These are phyloP conservation scores for Cyclotella atomus DNA, from an alignment of 108 stramenopile species.

Conservation along the genomic window DNA sequence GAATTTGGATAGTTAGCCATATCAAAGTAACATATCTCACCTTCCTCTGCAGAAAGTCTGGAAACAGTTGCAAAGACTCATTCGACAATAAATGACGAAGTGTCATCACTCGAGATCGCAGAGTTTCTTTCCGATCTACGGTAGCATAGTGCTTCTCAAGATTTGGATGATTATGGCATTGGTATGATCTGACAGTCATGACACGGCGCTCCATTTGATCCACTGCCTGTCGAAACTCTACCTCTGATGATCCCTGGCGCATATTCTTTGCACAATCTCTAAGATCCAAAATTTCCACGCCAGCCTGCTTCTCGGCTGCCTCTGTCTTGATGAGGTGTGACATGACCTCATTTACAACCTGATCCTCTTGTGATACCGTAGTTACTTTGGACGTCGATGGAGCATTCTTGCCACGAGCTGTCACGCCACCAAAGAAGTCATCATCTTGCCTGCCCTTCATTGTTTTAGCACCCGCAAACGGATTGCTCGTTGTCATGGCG, in stretches of 20 bases:
- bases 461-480: constrained; percentile 56
- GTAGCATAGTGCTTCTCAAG: constrained; percentile 64
- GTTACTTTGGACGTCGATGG: constrained; percentile 11
- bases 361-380: constrained; percentile 40
- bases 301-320: constrained; percentile 46
- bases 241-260: constrained; percentile 58
- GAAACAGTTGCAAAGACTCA: constrained; percentile 91
- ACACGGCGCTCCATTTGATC: constrained; percentile 44
- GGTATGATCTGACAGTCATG: constrained; percentile 47
- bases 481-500: constrained; percentile 23
- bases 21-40: background rate
- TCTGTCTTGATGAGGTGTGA: constrained; percentile 60
- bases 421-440: constrained; percentile 80
- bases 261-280: constrained; percentile 60
- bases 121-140: constrained; percentile 70
- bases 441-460: constrained; percentile 41
- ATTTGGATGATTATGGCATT: constrained; percentile 73
- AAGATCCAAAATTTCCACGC: constrained; percentile 59
- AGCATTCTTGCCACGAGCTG: constrained; percentile 65
- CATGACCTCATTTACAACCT: constrained; percentile 59
- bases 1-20: background rate
- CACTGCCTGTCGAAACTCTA: constrained; percentile 65
- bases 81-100: constrained; percentile 82
- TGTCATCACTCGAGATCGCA: constrained; percentile 57
- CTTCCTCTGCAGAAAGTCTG: constrained; percentile 68